Conservation (phyloP, 768 basidiomycete species). For the Lyophyllum atratum region DNA sequence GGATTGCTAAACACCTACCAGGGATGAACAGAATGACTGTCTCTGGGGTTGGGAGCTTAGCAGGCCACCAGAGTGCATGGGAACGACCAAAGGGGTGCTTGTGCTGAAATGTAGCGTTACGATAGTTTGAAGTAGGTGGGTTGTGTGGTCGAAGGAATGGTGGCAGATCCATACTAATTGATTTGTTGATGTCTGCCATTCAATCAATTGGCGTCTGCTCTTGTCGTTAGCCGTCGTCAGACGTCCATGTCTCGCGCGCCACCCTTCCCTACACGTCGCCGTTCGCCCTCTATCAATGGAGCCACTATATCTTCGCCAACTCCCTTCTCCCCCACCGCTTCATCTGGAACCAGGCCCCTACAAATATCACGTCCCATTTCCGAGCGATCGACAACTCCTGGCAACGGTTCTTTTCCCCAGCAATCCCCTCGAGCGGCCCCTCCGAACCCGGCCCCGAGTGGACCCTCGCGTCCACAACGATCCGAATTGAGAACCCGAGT, state of each 20-base stretch:
- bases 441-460: constrained; percentile 43
- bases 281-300: constrained; percentile 46
- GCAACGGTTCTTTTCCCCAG: constrained; percentile 37
- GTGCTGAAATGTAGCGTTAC: constrained; percentile 41
- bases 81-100: constrained; percentile 37
- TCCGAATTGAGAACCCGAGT: constrained; percentile 63
- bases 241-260: constrained; percentile 58
- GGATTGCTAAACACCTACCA: constrained; percentile 29
- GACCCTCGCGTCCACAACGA: constrained; percentile 65
- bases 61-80: constrained; percentile 57
- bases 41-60: constrained; percentile 28
- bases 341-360: constrained; percentile 50
- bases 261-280: constrained; percentile 57
- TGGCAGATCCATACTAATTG: constrained; percentile 25
- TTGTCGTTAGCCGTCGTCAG: constrained; percentile 1
- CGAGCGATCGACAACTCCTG: constrained; percentile 56
- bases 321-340: constrained; percentile 35
- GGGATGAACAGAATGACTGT: constrained; percentile 51
- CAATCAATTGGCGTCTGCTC: not conserved
- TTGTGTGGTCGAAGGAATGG: constrained; percentile 30
- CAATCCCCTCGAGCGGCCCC: constrained; percentile 37
- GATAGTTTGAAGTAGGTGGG: constrained; percentile 4
- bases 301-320: constrained; percentile 35
- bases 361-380: constrained; percentile 57
- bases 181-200: constrained; percentile 8